These are phyloP conservation scores for Mycena galericulata DNA, from an alignment of 768 basidiomycete species.

Conservation along the genomic window DNA sequence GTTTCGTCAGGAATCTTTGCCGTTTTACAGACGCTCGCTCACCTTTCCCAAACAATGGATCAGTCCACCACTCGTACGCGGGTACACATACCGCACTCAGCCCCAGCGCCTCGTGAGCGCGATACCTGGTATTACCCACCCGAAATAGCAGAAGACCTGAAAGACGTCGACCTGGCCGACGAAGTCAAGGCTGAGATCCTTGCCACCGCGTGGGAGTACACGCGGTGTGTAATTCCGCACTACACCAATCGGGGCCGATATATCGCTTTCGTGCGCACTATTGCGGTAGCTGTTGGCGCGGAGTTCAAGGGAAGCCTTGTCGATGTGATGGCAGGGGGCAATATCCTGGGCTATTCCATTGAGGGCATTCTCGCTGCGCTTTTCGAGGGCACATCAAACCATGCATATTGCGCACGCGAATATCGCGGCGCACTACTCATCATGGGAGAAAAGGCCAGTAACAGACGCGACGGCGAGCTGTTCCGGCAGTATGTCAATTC, in stretches of 20 bases:
- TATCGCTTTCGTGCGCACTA: constrained; percentile 4
- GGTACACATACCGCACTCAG: too few species aligned
- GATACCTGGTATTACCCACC: too few species aligned
- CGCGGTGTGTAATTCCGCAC: constrained; percentile 2
- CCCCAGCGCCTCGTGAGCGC: too few species aligned
- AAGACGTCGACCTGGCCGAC: background rate
- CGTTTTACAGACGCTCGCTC: too few species aligned
- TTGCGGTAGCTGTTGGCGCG: background rate
- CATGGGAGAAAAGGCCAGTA: background rate
- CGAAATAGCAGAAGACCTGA: too few species aligned
- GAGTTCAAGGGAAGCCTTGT: background rate
- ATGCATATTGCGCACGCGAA: background rate
- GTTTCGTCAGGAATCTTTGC: too few species aligned
- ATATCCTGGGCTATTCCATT: background rate
- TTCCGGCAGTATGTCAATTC: too few species aligned
- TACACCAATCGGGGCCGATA: constrained; percentile 10
- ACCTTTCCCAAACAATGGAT: too few species aligned
- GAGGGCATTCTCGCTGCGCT: background rate
- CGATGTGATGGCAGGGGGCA: background rate
- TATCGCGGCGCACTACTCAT: background rate
- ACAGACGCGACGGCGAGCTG: background rate
- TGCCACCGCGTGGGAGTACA: background rate
- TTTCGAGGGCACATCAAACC: background rate
- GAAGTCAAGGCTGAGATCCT: constrained; percentile 3
- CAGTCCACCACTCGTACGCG: too few species aligned